phyloP scores from a whole-genome alignment of 108 stramenopile genomes.

The Stephanodiscus triporus region DNA sequence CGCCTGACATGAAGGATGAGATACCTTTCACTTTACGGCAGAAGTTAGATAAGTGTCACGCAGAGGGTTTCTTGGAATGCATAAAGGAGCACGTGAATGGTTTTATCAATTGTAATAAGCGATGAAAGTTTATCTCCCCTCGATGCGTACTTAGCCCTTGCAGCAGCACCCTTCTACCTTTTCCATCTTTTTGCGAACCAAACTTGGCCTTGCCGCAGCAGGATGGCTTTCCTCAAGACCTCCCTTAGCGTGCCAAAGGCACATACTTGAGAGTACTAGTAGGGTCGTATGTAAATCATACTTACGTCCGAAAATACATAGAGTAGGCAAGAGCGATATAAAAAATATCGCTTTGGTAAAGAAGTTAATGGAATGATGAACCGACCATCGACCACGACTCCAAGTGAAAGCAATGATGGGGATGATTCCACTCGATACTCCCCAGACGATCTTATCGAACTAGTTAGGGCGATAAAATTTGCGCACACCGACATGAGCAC shows the following conservation, averaged over 20 bases:
- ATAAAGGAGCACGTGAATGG: conserved; percentile 70
- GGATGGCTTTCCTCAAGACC: too few relatives aligned
- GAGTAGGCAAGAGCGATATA: too few relatives aligned
- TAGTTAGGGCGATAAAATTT: conserved; percentile 71
- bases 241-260: too few relatives aligned
- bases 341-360: too few relatives aligned
- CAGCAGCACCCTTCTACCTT: too few relatives aligned
- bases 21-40: conserved; percentile 58
- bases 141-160: too few relatives aligned
- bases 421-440: conserved; percentile 17
- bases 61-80: conserved; percentile 83
- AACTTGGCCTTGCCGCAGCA: too few relatives aligned
- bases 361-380: too few relatives aligned
- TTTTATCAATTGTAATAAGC: conserved; percentile 55
- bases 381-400: not conserved
- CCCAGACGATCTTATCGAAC: conserved; percentile 58
- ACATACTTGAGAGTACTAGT: too few relatives aligned
- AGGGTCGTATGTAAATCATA: too few relatives aligned
- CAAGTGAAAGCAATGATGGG: not conserved
- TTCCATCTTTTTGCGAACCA: too few relatives aligned
- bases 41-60: conserved; percentile 77
- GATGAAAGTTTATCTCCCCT: not conserved
- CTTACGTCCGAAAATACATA: too few relatives aligned
- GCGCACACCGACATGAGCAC: conserved; percentile 61
- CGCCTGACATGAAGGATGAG: conserved; percentile 71